phyloP scores from a whole-genome alignment of 108 stramenopile species.

The Schizochytrium sp. region DNA sequence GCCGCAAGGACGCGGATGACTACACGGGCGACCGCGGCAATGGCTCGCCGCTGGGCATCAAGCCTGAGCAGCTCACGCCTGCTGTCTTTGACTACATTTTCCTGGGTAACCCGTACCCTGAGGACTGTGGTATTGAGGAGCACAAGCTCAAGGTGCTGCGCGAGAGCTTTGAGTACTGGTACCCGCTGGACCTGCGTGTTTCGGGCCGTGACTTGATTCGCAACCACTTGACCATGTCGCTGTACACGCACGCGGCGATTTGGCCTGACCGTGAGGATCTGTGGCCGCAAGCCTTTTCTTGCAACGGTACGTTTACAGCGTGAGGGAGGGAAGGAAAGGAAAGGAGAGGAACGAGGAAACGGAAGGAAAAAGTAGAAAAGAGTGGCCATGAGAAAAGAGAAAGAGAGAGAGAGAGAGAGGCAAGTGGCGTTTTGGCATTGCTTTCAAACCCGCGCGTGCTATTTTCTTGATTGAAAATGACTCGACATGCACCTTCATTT shows the following conservation, averaged over 20 bases:
- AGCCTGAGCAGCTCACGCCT: constrained; percentile 66
- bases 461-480: no score
- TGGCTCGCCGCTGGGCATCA: constrained; percentile 72
- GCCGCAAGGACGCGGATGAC: constrained; percentile 32
- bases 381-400: neutral
- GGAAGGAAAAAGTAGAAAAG: neutral
- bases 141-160: constrained; percentile 69
- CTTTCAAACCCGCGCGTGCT: no score
- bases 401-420: no score
- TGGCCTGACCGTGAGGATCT: constrained; percentile 69
- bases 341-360: neutral
- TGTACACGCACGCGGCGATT: constrained; percentile 94
- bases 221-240: constrained; percentile 95
- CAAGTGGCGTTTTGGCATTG: no score
- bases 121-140: constrained; percentile 54
- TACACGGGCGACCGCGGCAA: constrained; percentile 67
- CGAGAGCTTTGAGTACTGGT: constrained; percentile 83
- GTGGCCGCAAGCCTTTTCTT: constrained; percentile 80
- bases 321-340: neutral
- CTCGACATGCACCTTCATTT: no score
- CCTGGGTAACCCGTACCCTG: constrained; percentile 64
- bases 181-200: constrained; percentile 93
- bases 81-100: constrained; percentile 90
- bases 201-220: constrained; percentile 92
- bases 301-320: constrained; percentile 54